Base-by-base conservation (phyloP, 192 early-diverging fungal species). In the Chytriomyces confervae region DNA sequence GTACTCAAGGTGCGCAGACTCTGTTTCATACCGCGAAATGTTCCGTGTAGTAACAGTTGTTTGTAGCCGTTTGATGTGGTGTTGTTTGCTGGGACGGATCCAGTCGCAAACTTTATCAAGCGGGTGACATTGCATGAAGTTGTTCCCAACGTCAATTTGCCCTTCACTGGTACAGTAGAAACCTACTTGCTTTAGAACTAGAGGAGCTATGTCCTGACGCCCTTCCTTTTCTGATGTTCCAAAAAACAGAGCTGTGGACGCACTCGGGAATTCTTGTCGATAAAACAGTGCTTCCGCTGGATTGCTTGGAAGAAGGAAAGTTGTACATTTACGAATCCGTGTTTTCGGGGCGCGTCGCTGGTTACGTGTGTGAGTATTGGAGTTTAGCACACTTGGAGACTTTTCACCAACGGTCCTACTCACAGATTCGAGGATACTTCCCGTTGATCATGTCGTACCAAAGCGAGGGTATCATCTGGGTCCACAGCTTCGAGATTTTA, bases 261-360 rank as follows among this genome's bases (percentile, higher is more conserved):
- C 82, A 83, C 50, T 76, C 66, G 4, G 82, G 82, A 10, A 62
- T 83, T 49, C n/a, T 83, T 43, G 79, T 83, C n/a, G 62, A 72
- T 20, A 62, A 72, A 10, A 7, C 23, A 16, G 69, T 83, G 1
- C 61, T 83, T 2, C 66, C 57, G 7, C 66, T 77, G 18, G 67
- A 69, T 7, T 81, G 79, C 36, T 29, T 83, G 49, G 82, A 81
- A 68, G 46, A 9, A 6, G 79, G 75, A 7, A 81, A 66, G 46
- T 67, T 83, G 29, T 83, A 83, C 68, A 62, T 83, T 29, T 82
- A 82, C 66, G 82, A 83, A 48, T 78, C 75, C 24, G 74, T 83
- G 7, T 78, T 83, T 49, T 69, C 61, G 3, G 82, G 82, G 45
- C 24, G 45, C 9, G 50, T 81, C 6, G 64, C 70, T 45, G 80